Evolutionary conservation across 2,329 filamentous ascomycete species (phyloP), one percentile per base, ranked within the genome.

Genomic region (Emergomyces pasteurianus): DNA sequence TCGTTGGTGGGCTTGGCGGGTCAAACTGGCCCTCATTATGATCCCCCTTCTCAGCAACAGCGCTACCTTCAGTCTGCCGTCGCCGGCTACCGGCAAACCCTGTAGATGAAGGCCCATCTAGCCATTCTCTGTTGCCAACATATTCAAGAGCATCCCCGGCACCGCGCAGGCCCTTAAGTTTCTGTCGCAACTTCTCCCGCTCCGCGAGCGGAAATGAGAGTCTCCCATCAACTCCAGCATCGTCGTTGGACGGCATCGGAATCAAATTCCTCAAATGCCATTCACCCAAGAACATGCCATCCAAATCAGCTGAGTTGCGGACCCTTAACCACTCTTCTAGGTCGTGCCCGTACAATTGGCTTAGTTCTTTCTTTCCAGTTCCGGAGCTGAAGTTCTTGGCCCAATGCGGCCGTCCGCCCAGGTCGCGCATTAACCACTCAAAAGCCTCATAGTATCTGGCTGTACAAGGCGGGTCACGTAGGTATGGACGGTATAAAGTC

Each of bases 231-330:
- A 46, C 58, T 60, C 54, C 46, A 18, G 21, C 59, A 31, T 61
- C 64, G n/a, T 64, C 65, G 21, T 64, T 58, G 12, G 58, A 38
- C 10, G 64, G 60, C 58, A 62, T n/a, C 36, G 63, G 43, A 28
- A 83, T 73, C 12, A 96, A 77, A 67, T 84, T 83, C 58, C 87
- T 81, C 34, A 88, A 81, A 74, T 96, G 90, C 92, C 92, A 99
- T 56, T 91, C 86, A 1, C 92, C 92, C 16, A 92, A 80, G 74
- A 96, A 96, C 82, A 95, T 87, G 61, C 90, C 90, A 63, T 91
- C 84, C 0, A 88, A 87, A 69, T 96, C 52, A 40, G 83, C 85
- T 58, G 84, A 79, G 62, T 87, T 80, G 59, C 91, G 81, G 7
- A 95, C 80, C 34, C 79, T 76, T 47, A 87, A 78, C 82, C 87